Evolutionary conservation across 2,329 filamentous ascomycete genomes (phyloP), one percentile per base, ranked within the genome.

Genomic region (Fusarium sp.): DNA sequence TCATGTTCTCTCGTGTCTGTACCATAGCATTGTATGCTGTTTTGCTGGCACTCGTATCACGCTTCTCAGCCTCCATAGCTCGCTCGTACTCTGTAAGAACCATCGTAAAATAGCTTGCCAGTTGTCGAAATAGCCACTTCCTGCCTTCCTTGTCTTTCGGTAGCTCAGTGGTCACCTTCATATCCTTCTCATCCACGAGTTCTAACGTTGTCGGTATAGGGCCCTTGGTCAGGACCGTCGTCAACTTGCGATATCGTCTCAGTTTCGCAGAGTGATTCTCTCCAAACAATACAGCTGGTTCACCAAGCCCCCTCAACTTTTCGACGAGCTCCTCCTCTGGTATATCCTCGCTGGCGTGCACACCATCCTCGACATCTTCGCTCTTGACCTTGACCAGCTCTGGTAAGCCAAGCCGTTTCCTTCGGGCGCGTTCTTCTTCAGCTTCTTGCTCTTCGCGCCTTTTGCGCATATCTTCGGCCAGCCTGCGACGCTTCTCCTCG

Each of bases 21-120:
- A 93, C 86, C 93, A 98, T 97, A 57, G 94, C 92, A 77, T 89
- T 92, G 76, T 92, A 91, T 10, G 96, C 96, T 70, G 91, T 90
- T 77, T 94, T 94, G 76, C 95, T 94, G 25, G 93, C 90, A 73
- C 91, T 92, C 33, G 93, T 95, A 60, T 90, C 87, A 33, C 81
- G 81, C 75, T 82, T 84, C 78, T 88, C 84, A 67, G 91, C 89
- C 75, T 93, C 89, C 76, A 99, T 88, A 10, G 95, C 94, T 44
- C 84, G 79, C 76, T 95, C 90, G 92, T 97, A 99, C 81, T 97
- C 95, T 48, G 87, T 89, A 64, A 99, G 85, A n/a, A 99, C 90
- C 90, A 99, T 94, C 59, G 93, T 97, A 84, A 99, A 98, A 85
- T 98, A 99, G 54, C 93, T 96, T 25, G 93, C 93, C 62, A 99